phyloP scores from a whole-genome alignment of 495 filamentous ascomycete genomes.

The Talaromyces proteolyticus region DNA sequence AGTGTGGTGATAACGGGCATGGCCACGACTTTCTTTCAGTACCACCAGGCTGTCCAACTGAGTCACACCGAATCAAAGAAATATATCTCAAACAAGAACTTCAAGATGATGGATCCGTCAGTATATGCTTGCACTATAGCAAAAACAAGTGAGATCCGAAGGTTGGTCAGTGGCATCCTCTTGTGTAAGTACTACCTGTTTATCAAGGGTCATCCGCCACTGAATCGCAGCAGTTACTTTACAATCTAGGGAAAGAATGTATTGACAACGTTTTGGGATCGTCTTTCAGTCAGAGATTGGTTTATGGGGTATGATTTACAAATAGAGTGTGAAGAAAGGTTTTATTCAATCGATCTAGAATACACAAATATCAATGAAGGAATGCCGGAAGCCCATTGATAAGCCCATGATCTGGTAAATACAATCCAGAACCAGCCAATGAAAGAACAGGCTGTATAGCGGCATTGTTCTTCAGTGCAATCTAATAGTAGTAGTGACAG shows the following conservation, averaged over 20 bases:
- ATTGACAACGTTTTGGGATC: neutral
- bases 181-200: neutral
- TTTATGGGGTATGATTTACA: neutral
- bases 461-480: neutral
- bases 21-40: neutral
- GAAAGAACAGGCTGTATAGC: neutral
- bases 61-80: neutral
- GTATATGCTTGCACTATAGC: neutral
- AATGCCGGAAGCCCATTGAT: neutral
- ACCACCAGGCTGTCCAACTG: neutral
- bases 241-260: neutral
- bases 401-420: neutral
- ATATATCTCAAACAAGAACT: neutral
- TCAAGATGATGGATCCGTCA: neutral
- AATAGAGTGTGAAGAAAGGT: neutral
- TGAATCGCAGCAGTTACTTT: neutral
- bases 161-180: neutral
- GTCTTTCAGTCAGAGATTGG: neutral
- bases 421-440: neutral
- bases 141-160: neutral
- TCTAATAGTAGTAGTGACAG: neutral
- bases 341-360: neutral
- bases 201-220: neutral
- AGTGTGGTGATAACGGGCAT: neutral
- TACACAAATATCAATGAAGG: neutral